These are phyloP conservation scores for Colletotrichum siamense DNA, from an alignment of 2,329 filamentous ascomycete genomes.

Conservation along the genomic window DNA sequence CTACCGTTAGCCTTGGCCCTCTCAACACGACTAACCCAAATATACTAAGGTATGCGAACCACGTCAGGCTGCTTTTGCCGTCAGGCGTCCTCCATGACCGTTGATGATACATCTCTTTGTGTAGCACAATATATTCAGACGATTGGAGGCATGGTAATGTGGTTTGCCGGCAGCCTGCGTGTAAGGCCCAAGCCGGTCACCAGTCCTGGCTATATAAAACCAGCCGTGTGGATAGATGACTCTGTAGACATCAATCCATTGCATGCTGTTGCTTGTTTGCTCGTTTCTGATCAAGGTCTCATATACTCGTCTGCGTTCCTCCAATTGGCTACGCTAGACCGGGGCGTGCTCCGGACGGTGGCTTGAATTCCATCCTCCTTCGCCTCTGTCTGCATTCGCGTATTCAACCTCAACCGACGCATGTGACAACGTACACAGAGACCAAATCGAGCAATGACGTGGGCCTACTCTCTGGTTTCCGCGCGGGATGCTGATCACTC, in stretches of 20 bases:
- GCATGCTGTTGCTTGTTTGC: too few species aligned
- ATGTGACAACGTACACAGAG: background rate
- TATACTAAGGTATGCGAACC: background rate
- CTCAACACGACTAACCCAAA: too few species aligned
- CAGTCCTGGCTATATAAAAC: background rate
- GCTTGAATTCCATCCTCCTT: background rate
- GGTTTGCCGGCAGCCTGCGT: background rate
- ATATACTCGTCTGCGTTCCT: background rate
- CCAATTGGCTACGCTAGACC: background rate
- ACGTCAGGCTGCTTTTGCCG: background rate
- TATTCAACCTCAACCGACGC: background rate
- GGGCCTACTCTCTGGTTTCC: too few species aligned
- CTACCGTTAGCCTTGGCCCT: background rate
- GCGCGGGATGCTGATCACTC: background rate
- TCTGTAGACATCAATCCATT: too few species aligned
- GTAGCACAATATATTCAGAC: too few species aligned
- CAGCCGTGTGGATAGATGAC: too few species aligned
- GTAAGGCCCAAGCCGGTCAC: background rate
- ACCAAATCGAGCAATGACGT: background rate
- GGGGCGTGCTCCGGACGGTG: background rate
- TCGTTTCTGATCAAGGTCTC: too few species aligned
- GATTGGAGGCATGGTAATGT: too few species aligned
- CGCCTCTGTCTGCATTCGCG: too few species aligned
- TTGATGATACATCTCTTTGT: fast-evolving
- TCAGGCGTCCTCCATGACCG: fast-evolving